These are phyloP conservation scores for Bonia amplexicaulis DNA, from an alignment of 176 grass and related monocot genomes.

Conservation along the genomic window DNA sequence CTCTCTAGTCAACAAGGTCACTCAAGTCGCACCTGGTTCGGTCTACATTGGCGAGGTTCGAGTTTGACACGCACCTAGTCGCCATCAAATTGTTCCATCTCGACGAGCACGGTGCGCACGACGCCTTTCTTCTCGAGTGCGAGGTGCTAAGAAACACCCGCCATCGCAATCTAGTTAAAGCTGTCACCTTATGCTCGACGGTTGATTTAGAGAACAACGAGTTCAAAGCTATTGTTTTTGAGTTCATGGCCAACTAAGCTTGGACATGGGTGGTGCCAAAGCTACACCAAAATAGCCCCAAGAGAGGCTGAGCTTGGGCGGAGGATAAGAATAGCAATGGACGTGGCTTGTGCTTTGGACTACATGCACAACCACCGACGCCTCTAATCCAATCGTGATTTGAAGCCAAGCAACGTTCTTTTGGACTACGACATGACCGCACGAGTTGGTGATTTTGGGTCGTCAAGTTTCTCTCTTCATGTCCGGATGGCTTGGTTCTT, in stretches of 20 bases:
- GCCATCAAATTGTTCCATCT: constrained; percentile 7
- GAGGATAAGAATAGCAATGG: background rate
- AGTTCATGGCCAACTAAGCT: background rate
- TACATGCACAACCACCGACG: background rate
- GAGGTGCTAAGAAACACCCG: constrained; percentile 28
- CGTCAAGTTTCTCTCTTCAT: background rate
- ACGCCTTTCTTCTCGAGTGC: constrained; percentile 18
- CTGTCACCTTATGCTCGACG: constrained; percentile 16
- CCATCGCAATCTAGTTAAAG: constrained; percentile 29
- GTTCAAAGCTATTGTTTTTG: background rate
- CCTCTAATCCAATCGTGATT: background rate
- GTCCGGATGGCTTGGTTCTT: background rate
- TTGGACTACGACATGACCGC: background rate
- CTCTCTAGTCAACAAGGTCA: background rate
- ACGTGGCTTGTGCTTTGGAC: background rate
- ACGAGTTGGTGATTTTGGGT: background rate
- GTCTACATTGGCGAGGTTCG: background rate
- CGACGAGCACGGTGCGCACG: background rate
- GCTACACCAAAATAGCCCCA: background rate
- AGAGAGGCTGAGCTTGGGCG: background rate
- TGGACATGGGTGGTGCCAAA: background rate
- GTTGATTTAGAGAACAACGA: constrained; percentile 1
- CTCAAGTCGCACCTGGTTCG: background rate
- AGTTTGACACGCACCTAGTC: background rate
- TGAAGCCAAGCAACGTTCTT: background rate